A percentile compares a stretch with the other conserved stretches of the same genome.
Conservation (phyloP, 371 early-diverging fungal species). For the Mucor sp. region DNA sequence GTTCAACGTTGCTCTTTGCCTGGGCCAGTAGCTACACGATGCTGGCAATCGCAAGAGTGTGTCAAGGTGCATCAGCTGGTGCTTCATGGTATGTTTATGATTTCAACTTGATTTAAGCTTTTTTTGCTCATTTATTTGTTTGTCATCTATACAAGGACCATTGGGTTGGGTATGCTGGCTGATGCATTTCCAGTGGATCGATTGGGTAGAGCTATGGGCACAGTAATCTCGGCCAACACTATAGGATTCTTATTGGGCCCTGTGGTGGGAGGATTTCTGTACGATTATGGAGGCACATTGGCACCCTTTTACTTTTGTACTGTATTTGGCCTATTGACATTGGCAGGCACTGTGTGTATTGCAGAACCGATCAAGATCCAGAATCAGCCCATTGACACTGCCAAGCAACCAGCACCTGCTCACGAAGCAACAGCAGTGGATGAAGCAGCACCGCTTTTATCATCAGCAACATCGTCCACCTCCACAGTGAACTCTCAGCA, state of each 20-base stretch:
- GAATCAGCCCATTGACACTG: background rate
- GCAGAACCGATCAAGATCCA: slow-evolving; percentile 43
- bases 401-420: background rate
- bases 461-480: background rate
- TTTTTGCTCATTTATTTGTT: background rate
- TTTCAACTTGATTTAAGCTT: background rate
- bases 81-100: slow-evolving; percentile 60
- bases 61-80: slow-evolving; percentile 70
- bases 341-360: slow-evolving; percentile 51
- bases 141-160: slow-evolving; percentile 34
- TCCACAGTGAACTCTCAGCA: background rate
- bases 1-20: slow-evolving; percentile 63
- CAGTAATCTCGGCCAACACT: slow-evolving; percentile 30
- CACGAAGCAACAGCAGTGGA: background rate
- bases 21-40: slow-evolving; percentile 55
- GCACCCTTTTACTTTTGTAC: slow-evolving; percentile 70
- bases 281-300: slow-evolving; percentile 53
- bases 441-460: background rate
- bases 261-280: slow-evolving; percentile 68
- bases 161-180: slow-evolving; percentile 70
- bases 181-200: slow-evolving; percentile 61
- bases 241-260: slow-evolving; percentile 60
- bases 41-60: slow-evolving; percentile 64
- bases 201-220: slow-evolving; percentile 68
- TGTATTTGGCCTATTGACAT: slow-evolving; percentile 56